These are phyloP conservation scores for Vitis hybrid DNA, from an alignment of 177 flowering plant genomes.

Conservation along the genomic window DNA sequence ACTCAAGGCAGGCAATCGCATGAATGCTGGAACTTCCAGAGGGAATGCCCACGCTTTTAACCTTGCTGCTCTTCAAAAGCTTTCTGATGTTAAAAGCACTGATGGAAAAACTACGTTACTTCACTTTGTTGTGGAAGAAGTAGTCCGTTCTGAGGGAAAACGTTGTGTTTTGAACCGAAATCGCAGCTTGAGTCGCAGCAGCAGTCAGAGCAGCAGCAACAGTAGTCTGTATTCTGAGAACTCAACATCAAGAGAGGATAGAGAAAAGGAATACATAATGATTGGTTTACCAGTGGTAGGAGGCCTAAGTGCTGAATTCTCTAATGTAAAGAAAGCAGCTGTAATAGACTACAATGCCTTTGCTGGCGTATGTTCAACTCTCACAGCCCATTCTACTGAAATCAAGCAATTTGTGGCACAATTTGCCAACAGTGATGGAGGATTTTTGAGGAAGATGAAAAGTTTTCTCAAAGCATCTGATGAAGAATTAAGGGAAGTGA, in stretches of 20 bases:
- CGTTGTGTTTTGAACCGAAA: constrained; percentile 58
- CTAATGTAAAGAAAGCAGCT: constrained; percentile 81
- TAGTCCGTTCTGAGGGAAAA: constrained; percentile 81
- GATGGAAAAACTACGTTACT: constrained; percentile 90
- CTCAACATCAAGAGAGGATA: constrained; percentile 39
- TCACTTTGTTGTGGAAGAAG: constrained; percentile 87
- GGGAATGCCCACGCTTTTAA: constrained; percentile 90
- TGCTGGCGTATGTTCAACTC: constrained; percentile 29
- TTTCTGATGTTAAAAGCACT: constrained; percentile 80
- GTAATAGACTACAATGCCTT: constrained; percentile 52
- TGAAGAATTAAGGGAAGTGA: constrained; percentile 46
- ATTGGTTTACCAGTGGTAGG: constrained; percentile 87
- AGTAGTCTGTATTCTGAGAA: constrained; percentile 12
- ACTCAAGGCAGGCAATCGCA: constrained; percentile 87
- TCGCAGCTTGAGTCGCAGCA: constrained; percentile 37
- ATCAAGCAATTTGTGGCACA: constrained; percentile 28
- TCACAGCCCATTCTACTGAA: constrained; percentile 35
- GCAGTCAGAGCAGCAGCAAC: constrained; percentile 25
- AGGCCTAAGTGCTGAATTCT: constrained; percentile 76
- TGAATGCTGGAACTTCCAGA: constrained; percentile 89
- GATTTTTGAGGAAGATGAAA: constrained; percentile 60
- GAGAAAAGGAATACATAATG: constrained; percentile 59
- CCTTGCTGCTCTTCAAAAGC: constrained; percentile 71
- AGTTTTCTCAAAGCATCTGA: constrained; percentile 63
- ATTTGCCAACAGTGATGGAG: constrained; percentile 26